These are phyloP conservation scores for Porpolomopsis calyptriformis DNA, from an alignment of 768 basidiomycete species.

Conservation along the genomic window DNA sequence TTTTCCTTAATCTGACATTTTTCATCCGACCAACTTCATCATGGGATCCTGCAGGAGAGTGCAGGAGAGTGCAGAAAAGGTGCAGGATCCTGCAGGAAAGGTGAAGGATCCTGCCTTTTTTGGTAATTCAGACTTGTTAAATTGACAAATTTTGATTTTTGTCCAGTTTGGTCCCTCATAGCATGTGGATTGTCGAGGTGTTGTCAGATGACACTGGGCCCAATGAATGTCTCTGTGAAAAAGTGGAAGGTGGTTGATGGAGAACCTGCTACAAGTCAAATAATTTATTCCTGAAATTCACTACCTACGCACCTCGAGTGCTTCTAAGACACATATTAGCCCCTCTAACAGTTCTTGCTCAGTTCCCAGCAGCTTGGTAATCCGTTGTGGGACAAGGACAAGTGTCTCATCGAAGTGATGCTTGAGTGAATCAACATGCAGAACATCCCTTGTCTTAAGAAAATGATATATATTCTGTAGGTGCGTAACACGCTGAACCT, in stretches of 20 bases:
- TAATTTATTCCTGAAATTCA: background rate
- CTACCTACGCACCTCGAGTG: slow-evolving; percentile 10
- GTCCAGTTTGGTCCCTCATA: too few relatives aligned
- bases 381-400: slow-evolving; percentile 10
- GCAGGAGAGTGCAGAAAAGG: too few relatives aligned
- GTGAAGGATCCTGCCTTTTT: too few relatives aligned
- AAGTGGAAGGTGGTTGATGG: slow-evolving; percentile 3
- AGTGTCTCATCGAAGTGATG: background rate
- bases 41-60: too few relatives aligned
- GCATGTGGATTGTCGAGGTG: too few relatives aligned
- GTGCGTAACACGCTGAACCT: slow-evolving; percentile 1
- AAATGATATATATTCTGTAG: slow-evolving; percentile 10
- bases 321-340: slow-evolving; percentile 13
- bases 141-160: too few relatives aligned
- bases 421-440: slow-evolving; percentile 8
- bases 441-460: slow-evolving; percentile 10
- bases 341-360: slow-evolving; percentile 9
- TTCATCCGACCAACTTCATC: too few relatives aligned
- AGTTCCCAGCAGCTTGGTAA: slow-evolving; percentile 4
- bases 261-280: background rate
- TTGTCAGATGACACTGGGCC: too few relatives aligned
- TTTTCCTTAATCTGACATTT: too few relatives aligned
- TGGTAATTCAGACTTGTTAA: too few relatives aligned
- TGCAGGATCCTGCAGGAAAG: too few relatives aligned
- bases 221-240: slow-evolving; percentile 20